phyloP scores from a whole-genome alignment of 768 basidiomycete species.

The Lentinula edodes region DNA sequence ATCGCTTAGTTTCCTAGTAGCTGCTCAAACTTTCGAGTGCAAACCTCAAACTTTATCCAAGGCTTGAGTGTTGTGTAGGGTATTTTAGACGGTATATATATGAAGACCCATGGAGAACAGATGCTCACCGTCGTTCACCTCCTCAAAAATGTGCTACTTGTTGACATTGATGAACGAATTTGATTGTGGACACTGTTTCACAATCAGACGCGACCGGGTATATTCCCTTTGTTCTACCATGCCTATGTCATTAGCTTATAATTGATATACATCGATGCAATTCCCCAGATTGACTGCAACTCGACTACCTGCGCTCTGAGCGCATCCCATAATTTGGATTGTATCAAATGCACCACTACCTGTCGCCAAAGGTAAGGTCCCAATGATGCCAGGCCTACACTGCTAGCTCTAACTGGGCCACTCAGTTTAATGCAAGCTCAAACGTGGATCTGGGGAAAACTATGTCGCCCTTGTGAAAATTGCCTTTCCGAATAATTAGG shows the following conservation, averaged over 20 bases:
- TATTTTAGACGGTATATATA: too few species aligned
- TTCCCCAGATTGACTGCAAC: background rate
- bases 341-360: background rate
- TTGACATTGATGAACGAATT: background rate
- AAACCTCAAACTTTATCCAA: too few species aligned
- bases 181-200: background rate
- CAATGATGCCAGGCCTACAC: background rate
- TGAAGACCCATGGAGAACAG: too few species aligned
- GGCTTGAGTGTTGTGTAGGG: too few species aligned
- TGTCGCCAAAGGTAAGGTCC: background rate
- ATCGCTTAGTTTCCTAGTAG: too few species aligned
- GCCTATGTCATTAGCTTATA: too few species aligned
- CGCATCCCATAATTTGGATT: background rate
- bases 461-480: background rate
- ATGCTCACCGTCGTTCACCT: too few species aligned
- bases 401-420: background rate
- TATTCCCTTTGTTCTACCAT: background rate
- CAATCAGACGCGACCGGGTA: background rate
- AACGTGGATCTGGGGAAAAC: background rate
- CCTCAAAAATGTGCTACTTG: slow-evolving; percentile 4
- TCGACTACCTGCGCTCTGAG: background rate
- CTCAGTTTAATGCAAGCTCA: background rate
- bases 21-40: too few species aligned
- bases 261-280: background rate
- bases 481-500: background rate